Evolutionary conservation across 257 asterid species (phyloP), one percentile per base, ranked within the genome.

Genomic region (Orobanche coerulescens): DNA sequence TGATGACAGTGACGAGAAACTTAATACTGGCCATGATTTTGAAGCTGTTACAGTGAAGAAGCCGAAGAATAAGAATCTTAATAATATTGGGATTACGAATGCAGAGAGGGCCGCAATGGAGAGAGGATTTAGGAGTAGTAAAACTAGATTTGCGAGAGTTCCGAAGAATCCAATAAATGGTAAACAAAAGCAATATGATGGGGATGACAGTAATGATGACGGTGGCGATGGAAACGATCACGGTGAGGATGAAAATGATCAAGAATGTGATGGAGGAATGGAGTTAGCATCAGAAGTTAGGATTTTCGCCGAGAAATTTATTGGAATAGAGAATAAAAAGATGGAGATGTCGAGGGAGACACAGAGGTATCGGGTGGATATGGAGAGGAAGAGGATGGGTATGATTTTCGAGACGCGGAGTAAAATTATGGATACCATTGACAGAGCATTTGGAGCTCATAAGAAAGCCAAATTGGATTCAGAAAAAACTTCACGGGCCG

Each of bases 371-470:
- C 47, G 88, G 16, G 82, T 82, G 85, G 93, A 91, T 80, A 83
- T 85, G 94, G 96, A 91, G 78, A 82, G 76, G 76, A 88, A 80
- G 83, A 82, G 88, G 79, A 79, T 74, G 83, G 93, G 78, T n/a
- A 91, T 88, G 96, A 91, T 88, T 63, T 71, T 77, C 0, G 90
- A 86, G 12, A 81, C 88, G 1, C 95, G 85, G 60, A 81, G 85
- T 78, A 88, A 79, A 76, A 77, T 91, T 48, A 71, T 81, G 39
- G 87, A 82, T 52, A 70, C 88, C 4, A 84, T 88, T 67, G 78
- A 75, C 37, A 82, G 79, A 54, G 92, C 85, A 19, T 79, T 88
- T 65, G 85, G 80, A 63, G 73, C 76, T 59, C 64, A 75, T 71
- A 83, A 85, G 79, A 78, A 77, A 72, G 74, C 76, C 2, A 87